A percentile compares a stretch with the other conserved stretches of the same genome.
Conservation (phyloP, 2,329 filamentous ascomycete species). For the Lasiodiplodia gonubiensis region DNA sequence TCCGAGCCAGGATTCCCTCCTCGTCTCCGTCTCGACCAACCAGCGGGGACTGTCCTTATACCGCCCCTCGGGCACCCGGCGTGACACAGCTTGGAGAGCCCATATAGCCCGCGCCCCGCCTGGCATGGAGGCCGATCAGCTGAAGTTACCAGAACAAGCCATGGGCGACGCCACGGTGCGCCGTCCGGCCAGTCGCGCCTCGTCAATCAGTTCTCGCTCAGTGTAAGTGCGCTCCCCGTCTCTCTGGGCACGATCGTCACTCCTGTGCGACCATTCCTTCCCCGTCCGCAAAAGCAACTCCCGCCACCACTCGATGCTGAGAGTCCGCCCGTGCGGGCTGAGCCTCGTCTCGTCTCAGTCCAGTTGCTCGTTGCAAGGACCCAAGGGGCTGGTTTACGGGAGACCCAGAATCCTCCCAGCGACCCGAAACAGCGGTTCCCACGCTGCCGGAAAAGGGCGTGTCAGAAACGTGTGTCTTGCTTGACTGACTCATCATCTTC, state of each 20-base stretch:
- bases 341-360: neutral
- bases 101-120: neutral
- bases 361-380: neutral
- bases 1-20: neutral
- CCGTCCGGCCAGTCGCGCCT: conserved; percentile 19
- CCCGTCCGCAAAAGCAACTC: neutral
- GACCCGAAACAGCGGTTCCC: conserved; percentile 23
- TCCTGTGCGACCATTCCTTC: conserved; percentile 11
- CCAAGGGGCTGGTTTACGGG: conserved; percentile 5
- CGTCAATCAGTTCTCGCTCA: conserved; percentile 15
- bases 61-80: conserved; percentile 2
- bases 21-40: neutral
- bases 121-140: conserved; percentile 19
- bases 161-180: conserved; percentile 17
- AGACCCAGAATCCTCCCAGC: conserved; percentile 13
- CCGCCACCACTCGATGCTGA: too few species aligned
- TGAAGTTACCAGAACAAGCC: neutral
- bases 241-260: conserved; percentile 1
- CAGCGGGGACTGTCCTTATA: neutral
- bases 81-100: conserved; percentile 19
- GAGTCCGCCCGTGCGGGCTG: neutral
- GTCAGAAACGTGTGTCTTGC: neutral
- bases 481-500: conserved; percentile 17
- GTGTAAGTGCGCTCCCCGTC: conserved; percentile 24
- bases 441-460: conserved; percentile 13